A percentile compares a stretch with the other conserved stretches of the same genome.
These are phyloP conservation scores for Gonapodya sp. DNA, from an alignment of 192 early-diverging fungal species.

Conservation along the genomic window DNA sequence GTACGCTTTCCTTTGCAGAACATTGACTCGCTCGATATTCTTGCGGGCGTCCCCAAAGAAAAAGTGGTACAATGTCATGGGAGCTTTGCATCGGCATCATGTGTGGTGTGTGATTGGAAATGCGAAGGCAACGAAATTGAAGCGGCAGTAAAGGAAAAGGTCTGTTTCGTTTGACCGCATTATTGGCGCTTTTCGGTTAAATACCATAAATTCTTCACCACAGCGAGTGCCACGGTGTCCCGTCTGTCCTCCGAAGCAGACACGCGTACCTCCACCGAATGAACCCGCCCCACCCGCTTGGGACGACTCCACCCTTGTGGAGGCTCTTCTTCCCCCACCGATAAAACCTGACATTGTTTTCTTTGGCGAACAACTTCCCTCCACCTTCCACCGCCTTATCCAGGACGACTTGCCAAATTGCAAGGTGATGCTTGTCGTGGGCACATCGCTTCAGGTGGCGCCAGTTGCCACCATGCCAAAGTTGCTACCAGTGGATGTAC, in stretches of 20 bases:
- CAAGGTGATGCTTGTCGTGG: slow-evolving; percentile 91
- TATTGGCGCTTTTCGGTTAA: neutral
- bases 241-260: neutral
- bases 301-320: slow-evolving; percentile 4
- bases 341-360: slow-evolving; percentile 70
- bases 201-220: neutral
- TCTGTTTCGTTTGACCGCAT: neutral
- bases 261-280: neutral
- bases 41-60: slow-evolving; percentile 57
- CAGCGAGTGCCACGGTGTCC: neutral
- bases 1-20: neutral
- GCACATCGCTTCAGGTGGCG: slow-evolving; percentile 87
- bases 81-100: slow-evolving; percentile 88
- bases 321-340: neutral
- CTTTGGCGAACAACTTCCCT: slow-evolving; percentile 88
- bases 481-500: neutral
- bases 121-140: slow-evolving; percentile 71
- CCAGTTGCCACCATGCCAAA: slow-evolving; percentile 55
- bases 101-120: slow-evolving; percentile 71
- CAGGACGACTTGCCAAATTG: slow-evolving; percentile 61
- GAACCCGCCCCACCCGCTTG: neutral
- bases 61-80: slow-evolving; percentile 86
- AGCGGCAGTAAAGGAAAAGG: slow-evolving; percentile 58
- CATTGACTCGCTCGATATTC: slow-evolving; percentile 72
- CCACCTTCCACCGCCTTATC: slow-evolving; percentile 64